Base-by-base conservation (phyloP, 2,329 filamentous ascomycete genomes). In the Nothophoma quercina region DNA sequence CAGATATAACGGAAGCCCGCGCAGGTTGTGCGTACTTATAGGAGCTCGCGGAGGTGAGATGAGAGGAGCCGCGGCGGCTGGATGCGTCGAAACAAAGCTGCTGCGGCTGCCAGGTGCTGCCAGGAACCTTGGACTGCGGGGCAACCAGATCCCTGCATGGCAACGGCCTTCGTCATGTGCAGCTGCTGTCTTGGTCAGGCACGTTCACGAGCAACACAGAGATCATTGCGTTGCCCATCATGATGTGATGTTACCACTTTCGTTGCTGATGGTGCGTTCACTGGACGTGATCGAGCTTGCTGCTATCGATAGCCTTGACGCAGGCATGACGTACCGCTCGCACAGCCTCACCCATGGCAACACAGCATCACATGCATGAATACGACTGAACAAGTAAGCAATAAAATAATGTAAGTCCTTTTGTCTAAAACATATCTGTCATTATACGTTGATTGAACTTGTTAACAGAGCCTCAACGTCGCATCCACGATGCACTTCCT, bases 61-160 rank as follows among this genome's bases (percentile, higher is more conserved):
- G 40, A 46, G 33, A 51, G 51, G 51, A 48, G 53, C 45, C 36
- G 51, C 36, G 40, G 51, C 46, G 50, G 44, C 45, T 53, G 47
- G 51, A 51, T 36, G 58, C 56, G 54, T 56, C 44, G 51, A 54
- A 54, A 54, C 51, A 48, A 35, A 44, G 48, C 48, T 45, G 40
- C 40, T 36, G 54, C 56, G 43, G 44, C 40, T 49, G 39, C 39
- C 34, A 58, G 59, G 46, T 47, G 52, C 38, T 49, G 43, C 48
- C 54, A 58, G 35, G 41, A 47, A 47, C 54, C 56, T 65, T 60
- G 40, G 48, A 43, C 18, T 32, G 63, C 60, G 61, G 63, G 63
- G 63, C 58, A 59, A 50, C 43, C 34, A 43, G 39, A 61, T 51
- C 63, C 63, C 61, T 64, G 61, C 63, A 51, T 48, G 46, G 53